Evolutionary conservation across 257 asterid genomes (phyloP).

Genomic region (Coffea canephora): DNA sequence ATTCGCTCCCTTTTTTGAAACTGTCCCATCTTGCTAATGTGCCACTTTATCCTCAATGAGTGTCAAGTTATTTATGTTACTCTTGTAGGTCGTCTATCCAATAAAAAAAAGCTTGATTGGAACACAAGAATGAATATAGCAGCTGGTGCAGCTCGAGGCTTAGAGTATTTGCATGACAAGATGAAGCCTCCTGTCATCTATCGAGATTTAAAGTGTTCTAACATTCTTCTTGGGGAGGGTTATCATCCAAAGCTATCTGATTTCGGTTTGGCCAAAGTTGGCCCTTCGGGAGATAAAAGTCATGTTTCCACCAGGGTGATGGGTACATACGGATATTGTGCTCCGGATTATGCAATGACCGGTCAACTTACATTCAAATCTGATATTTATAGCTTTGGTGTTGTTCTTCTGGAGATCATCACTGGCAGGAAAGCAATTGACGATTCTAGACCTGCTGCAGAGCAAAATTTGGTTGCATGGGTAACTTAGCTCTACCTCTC

Average conservation of each 20-base stretch:
- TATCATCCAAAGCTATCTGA: conserved; percentile 79
- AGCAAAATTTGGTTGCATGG: conserved; percentile 66
- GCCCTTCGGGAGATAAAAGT: conserved; percentile 71
- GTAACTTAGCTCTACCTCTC: conserved; percentile 32
- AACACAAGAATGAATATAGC: conserved; percentile 75
- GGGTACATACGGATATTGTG: conserved; percentile 94
- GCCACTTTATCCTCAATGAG: not conserved
- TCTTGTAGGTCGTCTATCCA: conserved; percentile 35
- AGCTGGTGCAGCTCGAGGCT: conserved; percentile 78
- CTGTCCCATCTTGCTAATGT: not conserved
- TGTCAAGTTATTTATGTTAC: conserved; percentile 15
- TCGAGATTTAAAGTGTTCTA: conserved; percentile 79
- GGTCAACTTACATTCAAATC: conserved; percentile 80
- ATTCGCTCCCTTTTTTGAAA: not conserved
- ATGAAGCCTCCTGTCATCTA: conserved; percentile 69
- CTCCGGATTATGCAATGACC: conserved; percentile 84
- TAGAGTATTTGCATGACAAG: conserved; percentile 79
- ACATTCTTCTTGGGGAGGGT: conserved; percentile 68
- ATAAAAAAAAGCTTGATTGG: conserved; percentile 55
- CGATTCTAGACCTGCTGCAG: conserved; percentile 30
- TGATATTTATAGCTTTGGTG: conserved; percentile 85
- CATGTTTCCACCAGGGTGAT: conserved; percentile 87
- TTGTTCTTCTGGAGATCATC: conserved; percentile 75
- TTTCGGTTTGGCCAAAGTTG: conserved; percentile 81
- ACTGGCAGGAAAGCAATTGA: conserved; percentile 82